Evolutionary conservation across 495 filamentous ascomycete species (phyloP).

Genomic region (Xylaria intraflava): DNA sequence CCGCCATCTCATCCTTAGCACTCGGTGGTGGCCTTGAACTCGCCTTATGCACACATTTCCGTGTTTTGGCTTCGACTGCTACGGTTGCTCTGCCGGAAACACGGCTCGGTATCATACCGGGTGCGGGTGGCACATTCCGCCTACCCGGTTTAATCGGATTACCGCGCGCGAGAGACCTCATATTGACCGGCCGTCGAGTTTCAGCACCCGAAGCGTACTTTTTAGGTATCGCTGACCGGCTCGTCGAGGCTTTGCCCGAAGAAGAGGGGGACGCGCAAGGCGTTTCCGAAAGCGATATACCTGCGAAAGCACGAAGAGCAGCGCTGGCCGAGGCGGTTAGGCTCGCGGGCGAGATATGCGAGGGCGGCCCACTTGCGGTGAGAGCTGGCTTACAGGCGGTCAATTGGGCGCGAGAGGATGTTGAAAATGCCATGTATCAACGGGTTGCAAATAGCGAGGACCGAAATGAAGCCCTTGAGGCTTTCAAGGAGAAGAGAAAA

Average conservation of each 20-base stretch:
- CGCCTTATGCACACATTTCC: constrained; percentile 76
- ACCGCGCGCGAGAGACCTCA: constrained; percentile 68
- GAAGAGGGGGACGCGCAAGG: constrained; percentile 39
- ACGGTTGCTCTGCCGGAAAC: constrained; percentile 84
- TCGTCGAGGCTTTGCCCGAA: constrained; percentile 65
- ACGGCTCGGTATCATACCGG: constrained; percentile 84
- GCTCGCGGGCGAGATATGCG: constrained; percentile 73
- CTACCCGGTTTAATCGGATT: constrained; percentile 71
- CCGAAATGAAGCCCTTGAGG: constrained; percentile 74
- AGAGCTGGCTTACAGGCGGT: constrained; percentile 68
- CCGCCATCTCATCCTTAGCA: constrained; percentile 70
- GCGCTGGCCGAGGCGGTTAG: constrained; percentile 68
- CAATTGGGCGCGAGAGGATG: constrained; percentile 54
- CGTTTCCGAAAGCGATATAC: constrained; percentile 30
- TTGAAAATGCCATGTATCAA: constrained; percentile 74
- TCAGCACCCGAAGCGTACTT: constrained; percentile 73
- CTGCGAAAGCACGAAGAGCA: constrained; percentile 47
- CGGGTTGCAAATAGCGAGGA: constrained; percentile 76
- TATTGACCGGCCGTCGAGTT: constrained; percentile 79
- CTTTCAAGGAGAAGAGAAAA: constrained; percentile 87
- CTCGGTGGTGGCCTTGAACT: constrained; percentile 92
- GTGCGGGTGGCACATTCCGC: constrained; percentile 86
- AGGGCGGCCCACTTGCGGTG: constrained; percentile 77
- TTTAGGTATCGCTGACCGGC: constrained; percentile 73
- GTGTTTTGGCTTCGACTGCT: constrained; percentile 68